Evolutionary conservation across 2,329 filamentous ascomycete species (phyloP), one percentile per base, ranked within the genome.

Genomic region (Nothomitra cinnamomea): DNA sequence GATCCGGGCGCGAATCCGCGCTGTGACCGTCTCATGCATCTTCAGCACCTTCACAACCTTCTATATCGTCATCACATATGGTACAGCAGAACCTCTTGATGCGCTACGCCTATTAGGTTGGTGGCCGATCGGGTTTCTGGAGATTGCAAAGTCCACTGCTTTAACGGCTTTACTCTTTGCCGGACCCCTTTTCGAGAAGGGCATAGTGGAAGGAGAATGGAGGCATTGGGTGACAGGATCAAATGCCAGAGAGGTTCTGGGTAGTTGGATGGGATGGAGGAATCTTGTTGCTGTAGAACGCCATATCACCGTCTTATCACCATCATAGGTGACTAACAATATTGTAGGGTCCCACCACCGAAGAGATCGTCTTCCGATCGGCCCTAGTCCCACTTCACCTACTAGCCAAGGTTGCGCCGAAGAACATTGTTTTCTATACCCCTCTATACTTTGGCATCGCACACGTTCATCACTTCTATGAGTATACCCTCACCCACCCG

Each of bases 391-490:
- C 90, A 1, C 74, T 95, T 10, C 82, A 95, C 63, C 70, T 95
- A 28, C 72, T 88, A 51, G 81, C 87, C 19, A 76, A 75, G 45
- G 71, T 79, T 51, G 73, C 75, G 43, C 65, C 71, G 0, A 63
- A 64, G 2, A 69, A 62, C 73, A 87, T 86, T 58, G 78, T 94
- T 62, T 87, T 94, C 68, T 70, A 87, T 10, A 86, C 87, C 1
- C 90, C 90, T 5, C 71, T 95, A 10, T 83, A 95, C 65, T 96
- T 96, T 64, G 90, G 90, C 52, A 80, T 95, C 45, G 89, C 92
- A 6, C 92, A 98, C 69, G 69, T 94, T 49, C 90, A 98, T 68
- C 92, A 98, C 69, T 87, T 94, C 66, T 94, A 95, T 70, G 92
- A 96, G 69, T 95, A 94, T 67, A 78, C 84, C 54, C 73, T 94